These are phyloP conservation scores for Trichoderma breve DNA, from an alignment of 2,329 filamentous ascomycete species.

Conservation along the genomic window DNA sequence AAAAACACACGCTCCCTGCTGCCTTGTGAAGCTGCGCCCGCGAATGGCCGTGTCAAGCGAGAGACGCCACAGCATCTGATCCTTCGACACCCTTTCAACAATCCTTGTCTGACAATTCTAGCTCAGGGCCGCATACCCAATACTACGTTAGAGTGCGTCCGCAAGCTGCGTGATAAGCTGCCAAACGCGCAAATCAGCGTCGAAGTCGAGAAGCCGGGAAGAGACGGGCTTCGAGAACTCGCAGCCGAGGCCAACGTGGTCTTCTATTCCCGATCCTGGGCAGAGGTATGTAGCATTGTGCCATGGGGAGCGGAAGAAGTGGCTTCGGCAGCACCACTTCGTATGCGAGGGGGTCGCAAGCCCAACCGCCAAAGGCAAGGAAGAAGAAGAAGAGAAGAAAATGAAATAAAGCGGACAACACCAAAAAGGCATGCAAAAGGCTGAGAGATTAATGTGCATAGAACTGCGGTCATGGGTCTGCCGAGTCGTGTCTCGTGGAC, in stretches of 20 bases:
- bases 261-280: constrained; percentile 73
- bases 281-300: constrained; percentile 49
- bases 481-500: constrained; percentile 50
- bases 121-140: constrained; percentile 61
- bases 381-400: neutral
- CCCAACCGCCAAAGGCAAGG: neutral
- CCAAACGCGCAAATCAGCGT: constrained; percentile 58
- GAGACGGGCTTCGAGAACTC: constrained; percentile 57
- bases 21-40: neutral
- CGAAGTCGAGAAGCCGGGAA: constrained; percentile 68
- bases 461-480: constrained; percentile 42
- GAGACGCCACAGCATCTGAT: neutral
- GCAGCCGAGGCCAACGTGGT: constrained; percentile 65
- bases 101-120: constrained; percentile 12
- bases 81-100: neutral
- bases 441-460: constrained; percentile 23
- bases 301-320: neutral
- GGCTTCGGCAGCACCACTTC: neutral
- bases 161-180: constrained; percentile 47
- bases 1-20: neutral
- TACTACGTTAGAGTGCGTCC: constrained; percentile 59
- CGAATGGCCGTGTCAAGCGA: constrained; percentile 5
- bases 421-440: neutral
- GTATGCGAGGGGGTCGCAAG: neutral
- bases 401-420: neutral